phyloP scores from a whole-genome alignment of 345 rosid species.

The Rubroshorea leprosula region DNA sequence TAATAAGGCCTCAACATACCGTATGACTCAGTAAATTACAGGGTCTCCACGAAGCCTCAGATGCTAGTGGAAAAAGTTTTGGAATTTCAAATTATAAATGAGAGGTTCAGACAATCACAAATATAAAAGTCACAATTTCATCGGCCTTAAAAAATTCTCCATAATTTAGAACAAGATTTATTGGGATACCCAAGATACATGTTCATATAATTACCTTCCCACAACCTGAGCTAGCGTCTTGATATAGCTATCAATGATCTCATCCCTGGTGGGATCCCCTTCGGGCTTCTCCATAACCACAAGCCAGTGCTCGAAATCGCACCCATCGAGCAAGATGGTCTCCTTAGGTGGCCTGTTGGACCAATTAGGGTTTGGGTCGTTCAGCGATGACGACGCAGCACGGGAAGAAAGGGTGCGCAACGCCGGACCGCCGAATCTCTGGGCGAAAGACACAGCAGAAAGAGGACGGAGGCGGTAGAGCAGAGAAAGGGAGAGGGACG shows the following conservation, averaged over 20 bases:
- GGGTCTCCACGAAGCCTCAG: too few species aligned
- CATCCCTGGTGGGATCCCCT: conserved; percentile 72
- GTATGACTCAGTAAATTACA: too few species aligned
- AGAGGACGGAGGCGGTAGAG: conserved; percentile 22
- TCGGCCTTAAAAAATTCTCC: too few species aligned
- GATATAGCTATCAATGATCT: conserved; percentile 69
- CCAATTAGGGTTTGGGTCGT: conserved; percentile 76
- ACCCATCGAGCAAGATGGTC: conserved; percentile 83
- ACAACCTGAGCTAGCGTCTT: conserved; percentile 64
- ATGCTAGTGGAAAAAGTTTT: too few species aligned
- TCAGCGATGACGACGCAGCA: conserved; percentile 60
- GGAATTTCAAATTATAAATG: too few species aligned
- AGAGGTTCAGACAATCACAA: too few species aligned
- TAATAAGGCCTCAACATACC: background rate
- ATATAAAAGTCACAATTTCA: too few species aligned
- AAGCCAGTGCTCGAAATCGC: conserved; percentile 97
- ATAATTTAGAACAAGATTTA: too few species aligned
- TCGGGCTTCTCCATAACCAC: conserved; percentile 69
- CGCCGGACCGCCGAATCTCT: background rate
- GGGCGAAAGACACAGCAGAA: background rate
- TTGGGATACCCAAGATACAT: background rate
- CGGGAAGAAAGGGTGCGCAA: conserved; percentile 36
- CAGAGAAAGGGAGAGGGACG: conserved; percentile 14
- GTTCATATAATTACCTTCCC: conserved; percentile 47
- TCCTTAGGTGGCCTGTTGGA: conserved; percentile 91